phyloP scores from a whole-genome alignment of 805 yeast species.

The Ogataea salicorniae region DNA sequence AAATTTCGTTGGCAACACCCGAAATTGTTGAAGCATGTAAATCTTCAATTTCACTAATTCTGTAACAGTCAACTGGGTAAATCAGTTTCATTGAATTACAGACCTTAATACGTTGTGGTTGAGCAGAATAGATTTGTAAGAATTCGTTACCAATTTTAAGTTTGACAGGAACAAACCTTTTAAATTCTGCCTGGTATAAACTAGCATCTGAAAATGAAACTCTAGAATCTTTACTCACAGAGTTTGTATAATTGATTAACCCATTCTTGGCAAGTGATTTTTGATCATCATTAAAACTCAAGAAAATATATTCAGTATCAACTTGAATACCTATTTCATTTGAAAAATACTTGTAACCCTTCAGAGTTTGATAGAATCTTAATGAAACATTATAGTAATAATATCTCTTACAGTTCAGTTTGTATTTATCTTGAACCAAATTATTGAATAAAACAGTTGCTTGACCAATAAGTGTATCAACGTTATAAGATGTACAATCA shows the following conservation, averaged over 20 bases:
- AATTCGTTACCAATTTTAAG: slow-evolving; percentile 66
- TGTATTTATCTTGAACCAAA: slow-evolving; percentile 45
- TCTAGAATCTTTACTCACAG: slow-evolving; percentile 43
- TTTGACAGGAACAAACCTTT: slow-evolving; percentile 54
- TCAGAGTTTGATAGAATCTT: slow-evolving; percentile 14
- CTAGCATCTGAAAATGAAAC: slow-evolving; percentile 49
- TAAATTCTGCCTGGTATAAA: slow-evolving; percentile 42
- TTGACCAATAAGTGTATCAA: slow-evolving; percentile 7
- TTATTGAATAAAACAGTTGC: slow-evolving; percentile 17
- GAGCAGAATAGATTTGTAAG: slow-evolving; percentile 49
- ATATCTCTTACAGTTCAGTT: slow-evolving; percentile 46
- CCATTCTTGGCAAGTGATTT: slow-evolving; percentile 40
- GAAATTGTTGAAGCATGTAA: slow-evolving; percentile 38
- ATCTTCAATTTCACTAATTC: slow-evolving; percentile 35
- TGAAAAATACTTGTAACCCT: slow-evolving; percentile 3
- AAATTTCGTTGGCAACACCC: slow-evolving; percentile 46
- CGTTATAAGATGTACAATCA: slow-evolving; percentile 61
- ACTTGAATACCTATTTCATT: slow-evolving; percentile 7
- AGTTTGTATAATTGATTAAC: slow-evolving; percentile 37
- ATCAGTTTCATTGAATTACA: slow-evolving; percentile 32
- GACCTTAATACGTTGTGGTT: slow-evolving; percentile 37
- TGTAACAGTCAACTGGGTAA: slow-evolving; percentile 38
- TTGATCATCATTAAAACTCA: slow-evolving; percentile 43
- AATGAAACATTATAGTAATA: slow-evolving; percentile 49
- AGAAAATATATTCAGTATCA: slow-evolving; percentile 28